Percentiles rank a stretch among this genome's conserved stretches.
Evolutionary conservation across 1,284 basidiomycete species (phyloP).

Genomic region (Naganishia sp.): DNA sequence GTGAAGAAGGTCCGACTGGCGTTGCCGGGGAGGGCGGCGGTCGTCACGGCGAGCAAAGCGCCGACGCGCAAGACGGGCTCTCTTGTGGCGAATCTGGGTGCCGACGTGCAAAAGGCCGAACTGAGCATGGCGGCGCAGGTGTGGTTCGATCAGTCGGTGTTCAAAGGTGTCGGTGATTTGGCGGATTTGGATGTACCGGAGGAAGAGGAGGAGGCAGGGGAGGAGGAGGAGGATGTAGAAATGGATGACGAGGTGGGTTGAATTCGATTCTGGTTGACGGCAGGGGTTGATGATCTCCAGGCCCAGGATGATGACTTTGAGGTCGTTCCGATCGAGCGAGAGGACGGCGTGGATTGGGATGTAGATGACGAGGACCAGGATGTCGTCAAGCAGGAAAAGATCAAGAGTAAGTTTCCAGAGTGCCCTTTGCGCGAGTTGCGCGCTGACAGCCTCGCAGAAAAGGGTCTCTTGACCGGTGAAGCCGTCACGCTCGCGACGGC

Average conservation of each 20-base stretch:
- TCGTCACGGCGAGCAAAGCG: slow-evolving; percentile 16
- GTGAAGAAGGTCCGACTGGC: slow-evolving; percentile 37
- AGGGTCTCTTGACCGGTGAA: slow-evolving; percentile 85
- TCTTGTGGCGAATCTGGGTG: slow-evolving; percentile 44
- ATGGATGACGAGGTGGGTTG: slow-evolving; percentile 38
- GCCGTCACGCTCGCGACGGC: slow-evolving; percentile 89
- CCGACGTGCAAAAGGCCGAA: slow-evolving; percentile 46
- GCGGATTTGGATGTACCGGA: slow-evolving; percentile 58
- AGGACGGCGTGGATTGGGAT: slow-evolving; percentile 74
- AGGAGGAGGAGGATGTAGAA: slow-evolving; percentile 53
- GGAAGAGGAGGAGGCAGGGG: slow-evolving; percentile 56
- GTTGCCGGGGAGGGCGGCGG: slow-evolving; percentile 21
- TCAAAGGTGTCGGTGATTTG: slow-evolving; percentile 70
- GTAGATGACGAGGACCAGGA: slow-evolving; percentile 77
- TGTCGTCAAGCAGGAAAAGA: slow-evolving; percentile 67
- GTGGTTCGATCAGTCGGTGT: slow-evolving; percentile 96
- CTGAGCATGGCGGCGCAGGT: slow-evolving; percentile 62
- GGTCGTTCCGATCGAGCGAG: slow-evolving; percentile 66
- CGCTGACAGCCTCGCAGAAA: slow-evolving; percentile 58
- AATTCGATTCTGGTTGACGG: too few relatives aligned
- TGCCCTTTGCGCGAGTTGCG: slow-evolving; percentile 12
- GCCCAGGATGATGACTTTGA: slow-evolving; percentile 63
- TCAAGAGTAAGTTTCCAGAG: slow-evolving; percentile 63
- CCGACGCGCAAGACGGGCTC: slow-evolving; percentile 15
- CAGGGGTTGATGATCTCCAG: slow-evolving; percentile 32